Evolutionary conservation across 345 rosid genomes (phyloP).

Genomic region (Linum lewisii): DNA sequence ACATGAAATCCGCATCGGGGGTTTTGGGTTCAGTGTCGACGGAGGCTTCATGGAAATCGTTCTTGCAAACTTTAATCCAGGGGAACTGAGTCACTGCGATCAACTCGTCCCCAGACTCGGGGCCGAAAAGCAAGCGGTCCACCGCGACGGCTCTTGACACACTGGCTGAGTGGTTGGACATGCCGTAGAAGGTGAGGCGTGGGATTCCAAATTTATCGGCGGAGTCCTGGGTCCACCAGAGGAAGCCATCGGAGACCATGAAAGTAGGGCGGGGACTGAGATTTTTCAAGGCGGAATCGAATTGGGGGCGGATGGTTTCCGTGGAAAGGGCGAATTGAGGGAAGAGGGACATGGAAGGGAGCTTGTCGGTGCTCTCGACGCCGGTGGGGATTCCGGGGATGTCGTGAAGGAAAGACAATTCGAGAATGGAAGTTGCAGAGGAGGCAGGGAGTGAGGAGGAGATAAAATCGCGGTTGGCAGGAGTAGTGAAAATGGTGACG

Average conservation of each 20-base stretch:
- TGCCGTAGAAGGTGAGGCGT: constrained; percentile 45
- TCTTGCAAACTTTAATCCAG: constrained; percentile 45
- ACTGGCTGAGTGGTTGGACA: constrained; percentile 19
- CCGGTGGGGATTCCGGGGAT: constrained; percentile 39
- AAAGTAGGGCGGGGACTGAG: constrained; percentile 34
- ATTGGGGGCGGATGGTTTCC: constrained; percentile 39
- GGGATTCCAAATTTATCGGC: constrained; percentile 54
- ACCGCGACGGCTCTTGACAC: constrained; percentile 2
- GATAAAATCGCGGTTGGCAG: constrained; percentile 46
- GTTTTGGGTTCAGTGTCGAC: constrained; percentile 10
- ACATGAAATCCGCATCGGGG: constrained; percentile 8
- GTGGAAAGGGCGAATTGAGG: constrained; percentile 46
- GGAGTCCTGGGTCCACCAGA: constrained; percentile 74
- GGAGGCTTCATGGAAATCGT: constrained; percentile 21
- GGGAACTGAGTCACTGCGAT: constrained; percentile 46
- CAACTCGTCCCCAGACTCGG: constrained; percentile 31
- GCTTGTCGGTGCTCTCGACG: constrained; percentile 60
- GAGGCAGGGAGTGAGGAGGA: constrained; percentile 28
- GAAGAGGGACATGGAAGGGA: constrained; percentile 51
- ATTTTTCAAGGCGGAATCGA: constrained; percentile 32
- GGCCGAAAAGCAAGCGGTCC: constrained; percentile 10
- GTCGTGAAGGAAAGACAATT: constrained; percentile 43
- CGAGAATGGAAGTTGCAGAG: constrained; percentile 26
- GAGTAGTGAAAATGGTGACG: constrained; percentile 65
- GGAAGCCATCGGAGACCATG: constrained; percentile 59